A percentile compares a stretch with the other conserved stretches of the same genome.
Conservation (phyloP, 805 yeast genomes). For the Zygoascus biomembranicola region DNA sequence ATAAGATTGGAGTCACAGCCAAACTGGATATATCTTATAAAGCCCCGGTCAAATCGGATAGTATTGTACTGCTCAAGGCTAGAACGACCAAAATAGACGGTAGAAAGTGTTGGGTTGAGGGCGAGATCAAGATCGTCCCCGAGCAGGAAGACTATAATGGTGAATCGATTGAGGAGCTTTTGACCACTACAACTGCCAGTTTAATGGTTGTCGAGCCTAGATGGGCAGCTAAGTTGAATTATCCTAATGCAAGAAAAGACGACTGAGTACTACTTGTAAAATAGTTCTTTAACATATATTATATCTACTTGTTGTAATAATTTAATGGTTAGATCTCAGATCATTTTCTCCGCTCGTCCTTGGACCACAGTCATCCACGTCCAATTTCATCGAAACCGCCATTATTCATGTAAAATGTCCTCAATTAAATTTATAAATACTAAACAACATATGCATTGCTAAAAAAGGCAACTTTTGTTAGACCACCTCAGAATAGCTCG, state of each 20-base stretch:
- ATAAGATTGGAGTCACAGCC: conserved; percentile 85
- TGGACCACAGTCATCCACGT: no score
- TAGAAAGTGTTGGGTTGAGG: conserved; percentile 73
- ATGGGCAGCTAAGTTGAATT: conserved; percentile 27
- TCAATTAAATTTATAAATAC: no score
- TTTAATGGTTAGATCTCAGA: no score
- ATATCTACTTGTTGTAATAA: no score
- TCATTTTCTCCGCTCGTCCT: no score
- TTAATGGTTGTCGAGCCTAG: conserved; percentile 31
- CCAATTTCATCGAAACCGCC: no score
- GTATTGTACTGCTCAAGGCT: conserved; percentile 60
- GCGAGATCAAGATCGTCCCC: conserved; percentile 46
- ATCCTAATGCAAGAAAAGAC: not conserved
- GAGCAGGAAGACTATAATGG: conserved; percentile 12
- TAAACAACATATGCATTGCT: no score
- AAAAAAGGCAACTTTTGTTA: no score
- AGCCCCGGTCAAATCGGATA: conserved; percentile 49
- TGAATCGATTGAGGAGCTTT: conserved; percentile 11
- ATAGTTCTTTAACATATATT: no score
- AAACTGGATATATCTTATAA: conserved; percentile 53
- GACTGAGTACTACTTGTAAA: not conserved
- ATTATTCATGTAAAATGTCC: no score
- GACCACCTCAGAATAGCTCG: no score
- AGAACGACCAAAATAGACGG: conserved; percentile 60
- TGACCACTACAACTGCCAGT: conserved; percentile 24